These are phyloP conservation scores for Myotisia sp. DNA, from an alignment of 2,329 filamentous ascomycete genomes.

Conservation along the genomic window DNA sequence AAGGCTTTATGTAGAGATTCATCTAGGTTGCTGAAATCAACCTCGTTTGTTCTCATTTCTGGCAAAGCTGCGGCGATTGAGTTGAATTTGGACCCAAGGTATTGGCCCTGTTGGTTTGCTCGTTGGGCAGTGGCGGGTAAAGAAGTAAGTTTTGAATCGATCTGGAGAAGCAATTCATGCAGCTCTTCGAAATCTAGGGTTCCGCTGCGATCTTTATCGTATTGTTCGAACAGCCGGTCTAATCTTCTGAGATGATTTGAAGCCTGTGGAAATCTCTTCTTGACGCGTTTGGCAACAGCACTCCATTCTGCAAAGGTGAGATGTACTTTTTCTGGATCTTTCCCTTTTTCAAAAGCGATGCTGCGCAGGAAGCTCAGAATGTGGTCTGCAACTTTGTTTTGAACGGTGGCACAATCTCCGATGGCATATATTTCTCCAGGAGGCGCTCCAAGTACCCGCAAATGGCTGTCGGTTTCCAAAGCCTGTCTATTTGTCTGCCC, in stretches of 20 bases:
- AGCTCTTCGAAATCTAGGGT: constrained; percentile 91
- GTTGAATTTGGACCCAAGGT: constrained; percentile 87
- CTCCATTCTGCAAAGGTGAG: constrained; percentile 84
- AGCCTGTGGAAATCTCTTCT: constrained; percentile 82
- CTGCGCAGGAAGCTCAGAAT: constrained; percentile 79
- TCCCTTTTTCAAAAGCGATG: constrained; percentile 80
- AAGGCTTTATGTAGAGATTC: constrained; percentile 89
- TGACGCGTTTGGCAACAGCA: constrained; percentile 65
- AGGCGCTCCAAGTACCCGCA: constrained; percentile 75
- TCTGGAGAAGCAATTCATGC: constrained; percentile 72
- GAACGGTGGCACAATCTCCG: constrained; percentile 88
- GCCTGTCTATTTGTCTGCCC: constrained; percentile 78
- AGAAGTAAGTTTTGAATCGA: constrained; percentile 87
- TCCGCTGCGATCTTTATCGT: constrained; percentile 84
- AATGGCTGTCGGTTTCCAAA: constrained; percentile 84
- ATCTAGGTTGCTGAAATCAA: constrained; percentile 80
- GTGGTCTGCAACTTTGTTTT: constrained; percentile 91
- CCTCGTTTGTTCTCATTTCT: constrained; percentile 62
- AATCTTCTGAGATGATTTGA: constrained; percentile 72
- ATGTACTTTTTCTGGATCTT: constrained; percentile 75
- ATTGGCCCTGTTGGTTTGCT: constrained; percentile 87
- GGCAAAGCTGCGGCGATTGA: constrained; percentile 67
- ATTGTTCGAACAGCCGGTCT: constrained; percentile 79
- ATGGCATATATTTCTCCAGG: constrained; percentile 93
- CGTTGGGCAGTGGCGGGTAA: constrained; percentile 91